phyloP scores from a whole-genome alignment of 225 moss, liverwort and hornwort genomes.

The Thuidium tamariscinum region DNA sequence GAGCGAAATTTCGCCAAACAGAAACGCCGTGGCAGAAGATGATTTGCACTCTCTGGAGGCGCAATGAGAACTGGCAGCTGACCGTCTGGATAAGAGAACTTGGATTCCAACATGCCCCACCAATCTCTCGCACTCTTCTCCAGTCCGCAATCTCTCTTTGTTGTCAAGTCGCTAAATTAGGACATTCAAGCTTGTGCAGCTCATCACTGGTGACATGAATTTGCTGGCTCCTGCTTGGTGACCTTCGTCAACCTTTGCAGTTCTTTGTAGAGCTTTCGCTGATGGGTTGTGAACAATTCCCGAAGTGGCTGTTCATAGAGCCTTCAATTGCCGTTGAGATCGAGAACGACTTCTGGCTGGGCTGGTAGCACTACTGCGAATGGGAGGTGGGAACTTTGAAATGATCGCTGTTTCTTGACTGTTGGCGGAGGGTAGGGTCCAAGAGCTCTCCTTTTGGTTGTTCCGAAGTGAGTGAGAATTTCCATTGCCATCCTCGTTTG shows the following conservation, averaged over 20 bases:
- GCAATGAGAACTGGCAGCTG: conserved; percentile 18
- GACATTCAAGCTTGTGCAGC: background rate
- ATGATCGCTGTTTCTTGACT: background rate
- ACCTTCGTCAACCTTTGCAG: background rate
- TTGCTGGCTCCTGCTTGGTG: background rate
- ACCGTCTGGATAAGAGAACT: conserved; percentile 10
- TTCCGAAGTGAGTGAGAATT: background rate
- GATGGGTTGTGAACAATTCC: background rate
- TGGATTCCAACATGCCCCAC: conserved; percentile 1
- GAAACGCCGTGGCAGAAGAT: background rate
- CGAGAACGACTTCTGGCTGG: background rate
- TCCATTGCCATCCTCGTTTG: background rate
- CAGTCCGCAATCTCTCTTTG: background rate
- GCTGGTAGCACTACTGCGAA: background rate
- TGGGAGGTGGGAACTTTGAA: background rate
- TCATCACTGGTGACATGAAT: background rate
- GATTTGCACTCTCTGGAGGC: background rate
- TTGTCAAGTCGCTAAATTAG: background rate
- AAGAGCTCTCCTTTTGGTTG: background rate
- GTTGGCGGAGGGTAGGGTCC: background rate
- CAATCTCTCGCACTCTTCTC: background rate
- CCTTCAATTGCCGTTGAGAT: background rate
- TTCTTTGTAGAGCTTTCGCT: background rate
- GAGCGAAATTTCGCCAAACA: background rate
- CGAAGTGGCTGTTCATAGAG: background rate